Base-by-base conservation (phyloP, 257 asterid genomes). In the Cynanchum wilfordii region DNA sequence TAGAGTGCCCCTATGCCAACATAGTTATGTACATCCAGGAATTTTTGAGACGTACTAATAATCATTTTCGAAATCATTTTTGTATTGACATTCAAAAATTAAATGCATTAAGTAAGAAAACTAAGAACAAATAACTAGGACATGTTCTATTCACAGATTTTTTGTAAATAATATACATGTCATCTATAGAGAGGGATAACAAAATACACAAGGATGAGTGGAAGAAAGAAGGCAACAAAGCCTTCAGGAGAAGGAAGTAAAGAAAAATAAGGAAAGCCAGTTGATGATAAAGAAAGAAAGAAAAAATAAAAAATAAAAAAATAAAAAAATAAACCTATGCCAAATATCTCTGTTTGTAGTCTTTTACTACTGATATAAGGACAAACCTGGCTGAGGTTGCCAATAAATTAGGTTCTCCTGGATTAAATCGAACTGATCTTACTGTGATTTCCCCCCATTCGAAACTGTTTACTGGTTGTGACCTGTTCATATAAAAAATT, bases 361-460 rank as follows among this genome's bases (percentile, higher is more conserved):
- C 15, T 8, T 58, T 57, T 33, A 40, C 45, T 16, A 19, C 42
- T 17, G 52, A 24, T 10, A 22, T 40, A 62, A 62, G 36, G 40
- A 73, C 87, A 69, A 60, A 92, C 99, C 98, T 92, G 72, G 86
- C 92, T 60, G 99, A 90, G 68, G 99, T 79, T 75, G 98, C 96
- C 81, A 95, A 81, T 69, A 90, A 59, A 77, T 90, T 86, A 52
- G 98, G 99, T 79, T 89, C 98, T 79, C 93, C 99, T 55, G 96
- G 97, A 82, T 92, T 95, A 82, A 95, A 95, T 50, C 96, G 96
- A 64, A 92, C 84, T 36, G 98, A 90, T 84, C 87, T 84, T 75
- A 75, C 83, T 15, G 97, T 84, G 72, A 81, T 89, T 36, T 78
- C 84, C 45, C 99, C 96, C 98, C 98, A 92, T 66, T 85, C 90